Evolutionary conservation across 441 rosid genomes (phyloP).

Genomic region (Erodium chrysanthum): DNA sequence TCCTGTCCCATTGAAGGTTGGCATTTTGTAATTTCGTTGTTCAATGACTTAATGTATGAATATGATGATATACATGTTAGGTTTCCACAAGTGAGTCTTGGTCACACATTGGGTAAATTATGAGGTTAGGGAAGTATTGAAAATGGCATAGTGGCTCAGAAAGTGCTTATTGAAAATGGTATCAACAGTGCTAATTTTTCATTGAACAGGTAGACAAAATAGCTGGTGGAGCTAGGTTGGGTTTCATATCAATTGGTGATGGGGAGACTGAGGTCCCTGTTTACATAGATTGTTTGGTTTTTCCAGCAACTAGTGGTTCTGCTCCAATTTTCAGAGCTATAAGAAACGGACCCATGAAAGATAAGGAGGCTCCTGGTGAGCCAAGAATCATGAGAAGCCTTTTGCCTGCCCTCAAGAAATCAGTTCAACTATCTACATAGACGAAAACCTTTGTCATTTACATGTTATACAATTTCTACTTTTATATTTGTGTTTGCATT

Average conservation of each 20-base stretch:
- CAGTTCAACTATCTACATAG: conserved; percentile 53
- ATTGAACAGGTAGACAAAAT: conserved; percentile 60
- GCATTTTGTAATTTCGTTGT: background rate
- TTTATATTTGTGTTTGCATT: background rate
- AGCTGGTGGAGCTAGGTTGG: conserved; percentile 77
- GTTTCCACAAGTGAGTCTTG: no score
- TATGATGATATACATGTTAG: background rate
- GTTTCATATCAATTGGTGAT: conserved; percentile 63
- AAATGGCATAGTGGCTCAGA: background rate
- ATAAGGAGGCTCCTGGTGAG: conserved; percentile 68
- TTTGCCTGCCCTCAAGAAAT: conserved; percentile 54
- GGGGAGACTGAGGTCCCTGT: conserved; percentile 73
- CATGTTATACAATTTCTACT: background rate
- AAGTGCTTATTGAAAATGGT: background rate
- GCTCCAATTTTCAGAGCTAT: conserved; percentile 65
- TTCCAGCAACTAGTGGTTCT: conserved; percentile 39
- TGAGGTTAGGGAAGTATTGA: no score
- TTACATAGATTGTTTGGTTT: conserved; percentile 74
- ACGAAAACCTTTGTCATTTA: conserved; percentile 20
- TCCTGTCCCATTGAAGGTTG: conserved; percentile 69
- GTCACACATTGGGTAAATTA: no score
- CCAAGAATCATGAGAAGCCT: conserved; percentile 92
- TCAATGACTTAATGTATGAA: background rate
- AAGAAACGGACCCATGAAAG: conserved; percentile 63
- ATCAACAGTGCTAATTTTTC: background rate